Evolutionary conservation across 306 rosid genomes (phyloP).

Genomic region (Begonia fuchsioides): DNA sequence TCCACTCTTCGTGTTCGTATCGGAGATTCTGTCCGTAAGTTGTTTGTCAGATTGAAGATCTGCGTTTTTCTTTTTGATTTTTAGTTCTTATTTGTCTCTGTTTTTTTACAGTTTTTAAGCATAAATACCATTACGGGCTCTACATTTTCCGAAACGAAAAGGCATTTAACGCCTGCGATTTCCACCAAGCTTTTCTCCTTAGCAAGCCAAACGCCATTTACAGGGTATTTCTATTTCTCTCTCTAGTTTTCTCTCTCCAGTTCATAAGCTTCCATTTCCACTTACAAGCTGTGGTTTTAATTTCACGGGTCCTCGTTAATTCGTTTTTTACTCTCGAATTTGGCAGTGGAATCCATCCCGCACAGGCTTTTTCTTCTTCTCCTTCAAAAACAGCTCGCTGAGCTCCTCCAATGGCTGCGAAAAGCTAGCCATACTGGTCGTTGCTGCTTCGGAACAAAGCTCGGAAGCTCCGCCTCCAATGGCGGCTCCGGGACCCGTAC

Average conservation of each 20-base stretch:
- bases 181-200: constrained; percentile 68
- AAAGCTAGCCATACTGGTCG: constrained; percentile 62
- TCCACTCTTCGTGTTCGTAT: constrained; percentile 58
- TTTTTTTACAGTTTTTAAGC: constrained; percentile 53
- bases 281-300: too few species aligned
- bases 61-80: background rate
- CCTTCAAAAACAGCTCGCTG: constrained; percentile 53
- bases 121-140: constrained; percentile 53
- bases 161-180: constrained; percentile 65
- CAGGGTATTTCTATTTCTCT: constrained; percentile 47
- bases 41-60: background rate
- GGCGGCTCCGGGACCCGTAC: constrained; percentile 36
- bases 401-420: constrained; percentile 45
- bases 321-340: background rate
- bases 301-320: background rate
- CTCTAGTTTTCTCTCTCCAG: constrained; percentile 7
- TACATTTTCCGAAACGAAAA: constrained; percentile 77
- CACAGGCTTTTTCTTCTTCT: constrained; percentile 65
- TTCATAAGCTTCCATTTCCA: background rate
- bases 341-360: constrained; percentile 93
- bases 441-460: constrained; percentile 13
- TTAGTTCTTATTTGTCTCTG: constrained; percentile 3
- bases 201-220: constrained; percentile 36
- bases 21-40: constrained; percentile 80
- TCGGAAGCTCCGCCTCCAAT: constrained; percentile 28